Evolutionary conservation across 2,329 filamentous ascomycete genomes (phyloP), one percentile per base, ranked within the genome.

Genomic region (Trichoderma arundinaceum): DNA sequence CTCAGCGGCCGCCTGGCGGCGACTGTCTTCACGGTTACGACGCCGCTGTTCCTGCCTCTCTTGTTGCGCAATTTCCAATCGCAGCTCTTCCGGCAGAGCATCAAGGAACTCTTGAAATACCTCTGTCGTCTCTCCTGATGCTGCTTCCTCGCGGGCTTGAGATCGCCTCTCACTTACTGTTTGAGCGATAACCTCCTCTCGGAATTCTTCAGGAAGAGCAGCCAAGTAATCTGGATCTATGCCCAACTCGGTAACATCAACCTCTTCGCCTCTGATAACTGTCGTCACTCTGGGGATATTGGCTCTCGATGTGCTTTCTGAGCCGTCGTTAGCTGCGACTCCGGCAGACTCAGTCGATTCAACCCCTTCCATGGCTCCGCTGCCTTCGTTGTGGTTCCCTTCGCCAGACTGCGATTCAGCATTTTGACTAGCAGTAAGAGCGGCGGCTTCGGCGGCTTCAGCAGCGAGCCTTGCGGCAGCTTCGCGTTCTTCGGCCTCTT

Each of bases 201-300:
- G 87, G 74, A 98, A 89, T 68, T 99, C 96, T 72, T 99, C 95
- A 0, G 95, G 95, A n/a, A 99, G 81, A n/a, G 94, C 96, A 66
- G 95, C 92, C 7, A 99, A 86, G 77, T 97, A 99, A 65, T 96
- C 94, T 15, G 91, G 87, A 74, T 99, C 95, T 71, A 99, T 98
- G 56, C 94, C 94, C 68, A 99, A 84, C 67, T 92, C 92, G 0
- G 95, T 99, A 56, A 99, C 95, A 76, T 99, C 95, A 61, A 96
- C 87, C 72, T 95, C 89, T 69, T 91, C 90, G 32, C 94, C 94
- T 67, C 94, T 84, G 62, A 99, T 93, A 1, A 86, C 94, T 15
- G 92, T 96, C 72, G 89, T 90, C 35, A 96, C 85, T 54, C 94
- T 90, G 2, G 77, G 74, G 32, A 75, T 73, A 19, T 75, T 69